phyloP scores from a whole-genome alignment of 495 filamentous ascomycete species.

The Pseudotulostoma volvatum region DNA sequence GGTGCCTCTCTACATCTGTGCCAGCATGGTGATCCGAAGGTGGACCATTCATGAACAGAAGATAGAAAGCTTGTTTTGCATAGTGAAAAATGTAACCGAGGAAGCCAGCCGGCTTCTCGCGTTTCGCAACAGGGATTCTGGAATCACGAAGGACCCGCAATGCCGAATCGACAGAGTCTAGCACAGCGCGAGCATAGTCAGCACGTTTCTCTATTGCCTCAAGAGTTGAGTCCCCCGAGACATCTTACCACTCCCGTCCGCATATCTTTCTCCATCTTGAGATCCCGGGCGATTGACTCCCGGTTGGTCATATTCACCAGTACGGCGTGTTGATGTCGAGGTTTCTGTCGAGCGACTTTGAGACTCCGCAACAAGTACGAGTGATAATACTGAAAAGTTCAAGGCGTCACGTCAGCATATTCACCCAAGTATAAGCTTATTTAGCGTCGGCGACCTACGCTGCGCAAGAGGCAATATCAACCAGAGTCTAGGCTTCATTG shows the following conservation, averaged over 20 bases:
- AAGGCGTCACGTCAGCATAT: constrained; percentile 4
- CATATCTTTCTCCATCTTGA: constrained; percentile 7
- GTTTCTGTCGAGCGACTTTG: constrained; percentile 10
- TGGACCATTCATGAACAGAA: constrained; percentile 36
- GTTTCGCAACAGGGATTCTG: constrained; percentile 12
- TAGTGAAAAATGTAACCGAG: constrained; percentile 32
- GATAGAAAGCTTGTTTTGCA: constrained; percentile 28
- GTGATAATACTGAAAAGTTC: constrained; percentile 25
- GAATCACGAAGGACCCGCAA: constrained; percentile 18
- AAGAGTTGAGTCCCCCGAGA: not conserved
- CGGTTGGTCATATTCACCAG: constrained; percentile 7
- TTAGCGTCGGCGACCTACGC: constrained; percentile 15
- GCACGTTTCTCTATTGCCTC: not conserved
- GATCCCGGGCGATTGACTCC: constrained; percentile 7
- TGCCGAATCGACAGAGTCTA: constrained; percentile 24
- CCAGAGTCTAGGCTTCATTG: constrained; percentile 25
- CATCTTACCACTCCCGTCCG: constrained; percentile 21
- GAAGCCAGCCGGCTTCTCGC: constrained; percentile 28
- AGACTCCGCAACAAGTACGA: constrained; percentile 18
- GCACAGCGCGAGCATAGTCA: not conserved
- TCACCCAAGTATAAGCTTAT: not conserved
- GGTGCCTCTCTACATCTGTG: constrained; percentile 11
- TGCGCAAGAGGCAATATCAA: constrained; percentile 24
- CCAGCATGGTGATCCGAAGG: constrained; percentile 1
- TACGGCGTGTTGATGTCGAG: constrained; percentile 7